These are phyloP conservation scores for Naganishia sp. DNA, from an alignment of 1,284 basidiomycete genomes.

Conservation along the genomic window DNA sequence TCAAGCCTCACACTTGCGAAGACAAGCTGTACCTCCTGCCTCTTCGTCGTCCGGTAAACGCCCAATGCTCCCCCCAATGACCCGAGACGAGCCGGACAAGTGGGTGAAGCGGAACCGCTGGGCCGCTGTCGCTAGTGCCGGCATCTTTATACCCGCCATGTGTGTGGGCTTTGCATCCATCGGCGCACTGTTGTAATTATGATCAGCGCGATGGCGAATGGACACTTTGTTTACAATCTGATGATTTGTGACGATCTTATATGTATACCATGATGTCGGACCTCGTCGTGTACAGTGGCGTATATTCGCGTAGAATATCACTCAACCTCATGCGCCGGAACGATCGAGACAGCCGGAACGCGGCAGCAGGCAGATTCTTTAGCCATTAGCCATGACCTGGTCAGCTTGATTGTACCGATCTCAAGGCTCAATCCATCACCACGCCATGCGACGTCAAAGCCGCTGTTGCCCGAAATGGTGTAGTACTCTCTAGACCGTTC, in stretches of 20 bases:
- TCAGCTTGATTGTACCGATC: too few species aligned
- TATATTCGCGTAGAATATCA: not conserved
- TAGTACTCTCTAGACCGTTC: not conserved
- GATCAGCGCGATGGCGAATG: not conserved
- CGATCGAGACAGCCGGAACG: not conserved
- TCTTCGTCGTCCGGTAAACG: not conserved
- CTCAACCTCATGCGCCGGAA: not conserved
- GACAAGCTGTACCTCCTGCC: not conserved
- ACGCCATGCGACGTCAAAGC: not conserved
- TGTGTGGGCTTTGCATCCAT: slow-evolving; percentile 33
- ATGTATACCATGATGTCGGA: slow-evolving; percentile 6
- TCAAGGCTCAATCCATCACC: not conserved
- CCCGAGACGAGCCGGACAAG: slow-evolving; percentile 33
- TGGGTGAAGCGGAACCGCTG: slow-evolving; percentile 36
- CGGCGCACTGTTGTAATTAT: slow-evolving; percentile 16
- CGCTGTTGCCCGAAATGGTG: not conserved
- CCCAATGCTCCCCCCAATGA: slow-evolving; percentile 30
- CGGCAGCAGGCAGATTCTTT: not conserved
- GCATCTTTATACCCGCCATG: slow-evolving; percentile 35
- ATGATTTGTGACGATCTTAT: slow-evolving; percentile 1
- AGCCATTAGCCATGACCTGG: too few species aligned
- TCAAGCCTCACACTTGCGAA: slow-evolving; percentile 16
- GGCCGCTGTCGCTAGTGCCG: slow-evolving; percentile 33
- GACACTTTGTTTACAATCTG: slow-evolving; percentile 1
- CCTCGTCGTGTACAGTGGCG: not conserved